phyloP scores from a whole-genome alignment of 75 land plant species.

The Cryptomeria japonica region DNA sequence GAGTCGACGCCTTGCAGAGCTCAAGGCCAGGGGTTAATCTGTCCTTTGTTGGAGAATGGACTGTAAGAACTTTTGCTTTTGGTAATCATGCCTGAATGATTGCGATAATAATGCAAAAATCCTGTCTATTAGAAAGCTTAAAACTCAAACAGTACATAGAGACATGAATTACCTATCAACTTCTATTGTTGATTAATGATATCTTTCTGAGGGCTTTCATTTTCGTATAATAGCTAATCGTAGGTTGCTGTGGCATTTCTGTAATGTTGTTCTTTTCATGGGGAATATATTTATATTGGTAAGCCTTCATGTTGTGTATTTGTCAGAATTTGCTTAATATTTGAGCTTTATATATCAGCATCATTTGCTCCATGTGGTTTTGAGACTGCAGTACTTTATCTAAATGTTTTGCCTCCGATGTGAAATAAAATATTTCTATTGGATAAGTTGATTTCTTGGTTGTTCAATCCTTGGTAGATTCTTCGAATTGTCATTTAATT shows the following conservation, averaged over 20 bases:
- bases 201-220: background rate
- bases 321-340: no score
- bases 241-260: background rate
- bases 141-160: background rate
- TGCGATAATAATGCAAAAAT: background rate
- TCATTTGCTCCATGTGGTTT: background rate
- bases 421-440: background rate
- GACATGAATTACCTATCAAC: background rate
- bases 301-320: no score
- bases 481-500: background rate
- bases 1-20: slow-evolving; percentile 69
- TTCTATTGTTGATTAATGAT: background rate
- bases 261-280: background rate
- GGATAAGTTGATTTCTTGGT: background rate
- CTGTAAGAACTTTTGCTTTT: background rate
- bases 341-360: background rate
- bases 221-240: no score
- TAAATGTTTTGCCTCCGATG: background rate
- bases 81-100: background rate
- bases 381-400: background rate
- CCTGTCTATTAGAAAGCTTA: background rate
- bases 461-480: background rate
- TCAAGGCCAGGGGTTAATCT: slow-evolving; percentile 59
- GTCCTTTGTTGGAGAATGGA: background rate
- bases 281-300: background rate